Base-by-base conservation (phyloP, 345 rosid genomes). In the Populus alba region DNA sequence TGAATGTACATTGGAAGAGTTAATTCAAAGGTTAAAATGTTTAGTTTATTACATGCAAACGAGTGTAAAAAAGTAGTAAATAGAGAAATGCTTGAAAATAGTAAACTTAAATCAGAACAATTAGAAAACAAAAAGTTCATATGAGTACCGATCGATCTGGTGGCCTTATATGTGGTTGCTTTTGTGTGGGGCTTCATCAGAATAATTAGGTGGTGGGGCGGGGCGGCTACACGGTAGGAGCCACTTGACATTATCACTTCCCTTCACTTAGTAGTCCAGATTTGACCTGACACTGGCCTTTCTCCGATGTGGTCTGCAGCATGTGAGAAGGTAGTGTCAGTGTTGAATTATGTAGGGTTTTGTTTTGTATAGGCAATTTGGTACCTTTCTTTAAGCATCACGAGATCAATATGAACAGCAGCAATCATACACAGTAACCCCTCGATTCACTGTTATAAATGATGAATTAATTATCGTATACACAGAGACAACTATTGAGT, bases 281-380 rank as follows among this genome's bases (percentile, higher is more conserved):
- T 65, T 72, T 49, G 9, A 62, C 17, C 29, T 18, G 13, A 47
- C 35, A 1, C 25, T 13, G 78, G 33, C 68, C 55, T 66, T 23
- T 72, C 22, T 51, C 3, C 49, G 27, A 10, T 68, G 78, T 69
- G 71, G 69, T 68, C 78, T 41, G 18, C 33, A 20, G 39, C 68
- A 61, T 31, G 67, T 68, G 74, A 53, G 31, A 43, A 59, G 57
- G 68, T 39, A 20, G 49, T 70, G 61, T 47, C 81, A 72, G 70
- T 65, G 66, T 13, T 43, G 11, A 38, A 62, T 7, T 23, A 3
- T 70, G 20, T 22, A 8, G 9, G 18, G 4, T 7, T 45, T 63
- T 22, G 23, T 18, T 18, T 66, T 66, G 35, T 51, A 67, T 20
- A 20, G 25, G 13, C 39, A 65, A 27, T 23, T 63, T 6, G 62